Conservation (phyloP, 2,329 filamentous ascomycete genomes). For the Teratosphaeria destructans region DNA sequence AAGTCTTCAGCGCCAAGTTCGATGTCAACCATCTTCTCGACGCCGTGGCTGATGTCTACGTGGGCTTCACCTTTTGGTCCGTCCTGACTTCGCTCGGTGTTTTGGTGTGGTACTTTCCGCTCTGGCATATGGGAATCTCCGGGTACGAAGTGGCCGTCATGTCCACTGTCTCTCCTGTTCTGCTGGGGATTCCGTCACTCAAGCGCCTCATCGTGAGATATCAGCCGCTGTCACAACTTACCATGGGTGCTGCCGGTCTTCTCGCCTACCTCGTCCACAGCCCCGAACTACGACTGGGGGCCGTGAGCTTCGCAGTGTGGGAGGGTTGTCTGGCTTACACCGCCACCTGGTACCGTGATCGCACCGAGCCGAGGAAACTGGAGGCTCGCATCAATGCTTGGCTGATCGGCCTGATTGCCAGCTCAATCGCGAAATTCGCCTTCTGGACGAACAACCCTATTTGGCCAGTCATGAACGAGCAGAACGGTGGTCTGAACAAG, state of each 20-base stretch:
- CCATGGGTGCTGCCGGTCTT: conserved; percentile 69
- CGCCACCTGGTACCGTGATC: conserved; percentile 69
- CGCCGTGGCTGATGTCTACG: conserved; percentile 78
- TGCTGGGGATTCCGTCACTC: conserved; percentile 62
- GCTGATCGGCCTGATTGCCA: conserved; percentile 70
- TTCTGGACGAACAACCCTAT: conserved; percentile 92
- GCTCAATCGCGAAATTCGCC: conserved; percentile 82
- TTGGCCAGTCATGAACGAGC: conserved; percentile 85
- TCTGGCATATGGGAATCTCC: conserved; percentile 99
- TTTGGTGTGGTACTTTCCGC: conserved; percentile 91
- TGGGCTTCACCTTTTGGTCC: conserved; percentile 94
- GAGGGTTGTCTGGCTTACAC: conserved; percentile 78
- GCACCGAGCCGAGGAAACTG: conserved; percentile 60
- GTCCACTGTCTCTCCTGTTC: conserved; percentile 67
- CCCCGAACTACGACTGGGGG: conserved; percentile 67
- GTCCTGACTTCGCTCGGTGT: conserved; percentile 82
- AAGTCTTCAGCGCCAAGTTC: conserved; percentile 61
- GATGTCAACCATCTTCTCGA: conserved; percentile 66
- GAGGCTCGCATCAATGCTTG: conserved; percentile 76
- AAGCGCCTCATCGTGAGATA: conserved; percentile 57
- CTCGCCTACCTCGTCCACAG: conserved; percentile 65
- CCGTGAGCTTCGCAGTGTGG: conserved; percentile 68
- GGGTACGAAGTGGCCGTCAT: conserved; percentile 89
- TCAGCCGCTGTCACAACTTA: conserved; percentile 56
- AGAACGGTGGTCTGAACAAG: conserved; percentile 88